A percentile compares a stretch with the other conserved stretches of the same genome.
Conservation (phyloP, 164 flowering plant genomes). For the Vitis riparia region DNA sequence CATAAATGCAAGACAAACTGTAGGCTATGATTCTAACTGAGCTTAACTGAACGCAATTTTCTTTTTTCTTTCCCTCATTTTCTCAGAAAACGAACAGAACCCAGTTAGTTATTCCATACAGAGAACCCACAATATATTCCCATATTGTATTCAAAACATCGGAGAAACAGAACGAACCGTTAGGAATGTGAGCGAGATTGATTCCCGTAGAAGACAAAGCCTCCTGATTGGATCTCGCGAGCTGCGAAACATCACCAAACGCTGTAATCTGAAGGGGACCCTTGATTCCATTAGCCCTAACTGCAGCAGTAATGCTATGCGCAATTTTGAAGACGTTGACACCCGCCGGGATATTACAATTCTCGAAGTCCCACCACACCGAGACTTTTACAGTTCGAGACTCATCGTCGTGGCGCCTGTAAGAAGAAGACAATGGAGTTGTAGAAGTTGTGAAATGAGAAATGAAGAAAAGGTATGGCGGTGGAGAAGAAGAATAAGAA, state of each 20-base stretch:
- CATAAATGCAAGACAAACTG: too few species aligned
- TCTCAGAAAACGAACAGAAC: too few species aligned
- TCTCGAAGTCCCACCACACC: slow-evolving; percentile 99
- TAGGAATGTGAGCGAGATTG: slow-evolving; percentile 63
- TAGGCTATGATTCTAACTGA: too few species aligned
- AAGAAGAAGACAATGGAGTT: not conserved
- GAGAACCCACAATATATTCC: not conserved
- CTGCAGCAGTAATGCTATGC: slow-evolving; percentile 52
- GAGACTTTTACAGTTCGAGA: slow-evolving; percentile 63
- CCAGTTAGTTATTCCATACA: too few species aligned
- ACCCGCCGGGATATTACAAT: slow-evolving; percentile 57
- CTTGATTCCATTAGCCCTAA: slow-evolving; percentile 72
- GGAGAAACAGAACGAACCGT: slow-evolving; percentile 32
- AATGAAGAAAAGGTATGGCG: not conserved
- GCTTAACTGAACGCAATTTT: too few species aligned
- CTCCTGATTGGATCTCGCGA: slow-evolving; percentile 62
- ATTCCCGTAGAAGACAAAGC: slow-evolving; percentile 74
- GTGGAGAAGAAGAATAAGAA: slow-evolving; percentile 2
- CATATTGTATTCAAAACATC: not conserved
- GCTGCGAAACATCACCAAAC: slow-evolving; percentile 71
- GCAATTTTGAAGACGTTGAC: slow-evolving; percentile 50
- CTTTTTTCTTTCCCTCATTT: too few species aligned
- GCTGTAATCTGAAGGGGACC: slow-evolving; percentile 84
- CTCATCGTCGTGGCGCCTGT: slow-evolving; percentile 21
- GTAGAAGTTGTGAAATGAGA: not conserved